Evolutionary conservation across 805 yeast species (phyloP).

Genomic region (Wickerhamiella siamensis): DNA sequence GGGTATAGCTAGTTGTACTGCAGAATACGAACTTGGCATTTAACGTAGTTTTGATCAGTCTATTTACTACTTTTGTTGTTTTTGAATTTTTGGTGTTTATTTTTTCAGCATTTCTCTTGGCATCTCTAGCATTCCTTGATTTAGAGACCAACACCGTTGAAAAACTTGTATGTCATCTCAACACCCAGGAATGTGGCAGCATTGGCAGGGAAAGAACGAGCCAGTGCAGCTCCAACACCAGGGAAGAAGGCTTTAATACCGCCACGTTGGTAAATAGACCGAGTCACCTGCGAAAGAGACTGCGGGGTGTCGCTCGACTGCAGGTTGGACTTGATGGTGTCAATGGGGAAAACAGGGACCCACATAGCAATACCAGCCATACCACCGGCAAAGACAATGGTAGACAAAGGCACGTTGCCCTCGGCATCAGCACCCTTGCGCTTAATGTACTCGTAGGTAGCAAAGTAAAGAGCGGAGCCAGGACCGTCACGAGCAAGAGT

Average conservation of each 20-base stretch:
- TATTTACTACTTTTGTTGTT: too few relatives aligned
- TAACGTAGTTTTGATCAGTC: too few relatives aligned
- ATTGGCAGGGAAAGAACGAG: constrained; percentile 93
- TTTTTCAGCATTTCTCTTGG: too few relatives aligned
- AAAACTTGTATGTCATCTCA: constrained; percentile 46
- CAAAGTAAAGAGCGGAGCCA: constrained; percentile 90
- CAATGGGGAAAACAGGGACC: constrained; percentile 90
- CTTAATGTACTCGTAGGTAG: constrained; percentile 79
- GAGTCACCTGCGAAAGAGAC: constrained; percentile 52
- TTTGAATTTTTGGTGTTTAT: too few relatives aligned
- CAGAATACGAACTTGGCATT: too few relatives aligned
- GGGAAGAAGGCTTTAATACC: constrained; percentile 93
- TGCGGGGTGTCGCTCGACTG: constrained; percentile 43
- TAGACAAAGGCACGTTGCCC: constrained; percentile 47
- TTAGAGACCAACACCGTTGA: constrained; percentile 16
- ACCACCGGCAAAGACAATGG: constrained; percentile 85
- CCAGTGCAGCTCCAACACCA: constrained; percentile 89
- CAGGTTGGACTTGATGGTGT: constrained; percentile 77
- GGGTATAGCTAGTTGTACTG: too few relatives aligned
- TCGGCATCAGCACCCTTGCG: constrained; percentile 31
- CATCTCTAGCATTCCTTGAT: too few relatives aligned
- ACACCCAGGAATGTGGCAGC: constrained; percentile 98
- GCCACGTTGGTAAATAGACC: constrained; percentile 53
- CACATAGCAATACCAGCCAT: constrained; percentile 95
- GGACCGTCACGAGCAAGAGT: constrained; percentile 96